These are phyloP conservation scores for Heliosperma pusillum DNA, from an alignment of 148 eudicot genomes.

Conservation along the genomic window DNA sequence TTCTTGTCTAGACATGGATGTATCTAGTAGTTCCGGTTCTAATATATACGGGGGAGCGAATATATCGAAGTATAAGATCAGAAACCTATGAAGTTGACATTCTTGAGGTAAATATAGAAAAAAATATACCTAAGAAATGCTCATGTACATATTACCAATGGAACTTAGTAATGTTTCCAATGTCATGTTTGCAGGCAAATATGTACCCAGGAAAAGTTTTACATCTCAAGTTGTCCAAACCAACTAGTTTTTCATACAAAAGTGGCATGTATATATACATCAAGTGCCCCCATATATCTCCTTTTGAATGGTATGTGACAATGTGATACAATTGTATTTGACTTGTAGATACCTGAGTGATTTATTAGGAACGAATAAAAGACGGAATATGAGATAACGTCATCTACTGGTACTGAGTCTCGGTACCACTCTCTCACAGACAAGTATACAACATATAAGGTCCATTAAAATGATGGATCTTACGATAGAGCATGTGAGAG, in stretches of 20 bases:
- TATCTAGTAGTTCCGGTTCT: slow-evolving; percentile 33
- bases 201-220: slow-evolving; percentile 38
- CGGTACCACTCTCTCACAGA: no score
- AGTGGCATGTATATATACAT: slow-evolving; percentile 39
- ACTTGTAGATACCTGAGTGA: no score
- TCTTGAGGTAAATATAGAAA: slow-evolving; percentile 21
- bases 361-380: no score
- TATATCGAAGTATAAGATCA: slow-evolving; percentile 32
- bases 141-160: not conserved
- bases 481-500: no score
- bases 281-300: slow-evolving; percentile 36
- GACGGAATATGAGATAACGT: no score
- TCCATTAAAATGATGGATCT: no score
- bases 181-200: slow-evolving; percentile 27
- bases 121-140: not conserved
- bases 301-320: slow-evolving; percentile 33
- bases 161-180: not conserved
- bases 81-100: slow-evolving; percentile 26
- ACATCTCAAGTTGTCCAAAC: slow-evolving; percentile 26
- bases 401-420: no score
- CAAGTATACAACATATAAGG: no score
- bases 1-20: slow-evolving; percentile 35
- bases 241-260: slow-evolving; percentile 24
- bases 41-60: slow-evolving; percentile 30
- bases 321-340: no score